A percentile compares a stretch with the other conserved stretches of the same genome.
phyloP scores from a whole-genome alignment of 73 alveolate species.

The Loxodes magnus region DNA sequence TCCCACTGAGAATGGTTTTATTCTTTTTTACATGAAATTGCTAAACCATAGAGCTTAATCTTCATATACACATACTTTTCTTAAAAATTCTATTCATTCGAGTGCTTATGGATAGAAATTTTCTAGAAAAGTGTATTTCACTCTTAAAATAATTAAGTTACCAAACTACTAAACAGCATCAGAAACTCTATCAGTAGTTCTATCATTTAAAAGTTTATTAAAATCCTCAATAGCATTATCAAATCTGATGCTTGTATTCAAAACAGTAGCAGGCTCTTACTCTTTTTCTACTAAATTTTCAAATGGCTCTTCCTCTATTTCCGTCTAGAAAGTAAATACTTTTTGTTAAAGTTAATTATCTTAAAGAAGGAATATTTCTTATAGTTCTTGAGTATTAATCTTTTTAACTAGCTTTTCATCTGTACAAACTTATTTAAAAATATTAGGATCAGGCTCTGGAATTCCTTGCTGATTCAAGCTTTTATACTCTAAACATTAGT shows the following conservation, averaged over 20 bases:
- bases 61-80: slow-evolving; percentile 83
- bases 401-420: slow-evolving; percentile 54
- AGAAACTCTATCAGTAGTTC: slow-evolving; percentile 79
- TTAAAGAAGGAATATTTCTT: slow-evolving; percentile 64
- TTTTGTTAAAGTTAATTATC: slow-evolving; percentile 59
- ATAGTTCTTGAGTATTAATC: slow-evolving; percentile 51
- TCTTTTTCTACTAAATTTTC: slow-evolving; percentile 54
- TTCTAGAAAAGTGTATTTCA: slow-evolving; percentile 58
- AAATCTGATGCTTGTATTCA: slow-evolving; percentile 36
- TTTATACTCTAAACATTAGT: slow-evolving; percentile 68
- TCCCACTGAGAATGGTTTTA: slow-evolving; percentile 30
- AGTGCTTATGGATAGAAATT: slow-evolving; percentile 80
- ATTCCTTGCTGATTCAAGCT: slow-evolving; percentile 55
- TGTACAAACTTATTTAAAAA: slow-evolving; percentile 67
- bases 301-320: slow-evolving; percentile 45
- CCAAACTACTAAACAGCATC: slow-evolving; percentile 79
- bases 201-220: slow-evolving; percentile 81
- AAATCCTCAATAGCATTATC: slow-evolving; percentile 88
- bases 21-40: slow-evolving; percentile 45
- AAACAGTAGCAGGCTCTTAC: slow-evolving; percentile 28
- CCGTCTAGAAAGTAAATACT: slow-evolving; percentile 45
- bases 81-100: slow-evolving; percentile 72
- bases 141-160: slow-evolving; percentile 50
- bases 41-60: slow-evolving; percentile 79
- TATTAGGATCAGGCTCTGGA: slow-evolving; percentile 67